Conservation (phyloP, 2,329 filamentous ascomycete genomes). For the Albifimbria verrucaria region DNA sequence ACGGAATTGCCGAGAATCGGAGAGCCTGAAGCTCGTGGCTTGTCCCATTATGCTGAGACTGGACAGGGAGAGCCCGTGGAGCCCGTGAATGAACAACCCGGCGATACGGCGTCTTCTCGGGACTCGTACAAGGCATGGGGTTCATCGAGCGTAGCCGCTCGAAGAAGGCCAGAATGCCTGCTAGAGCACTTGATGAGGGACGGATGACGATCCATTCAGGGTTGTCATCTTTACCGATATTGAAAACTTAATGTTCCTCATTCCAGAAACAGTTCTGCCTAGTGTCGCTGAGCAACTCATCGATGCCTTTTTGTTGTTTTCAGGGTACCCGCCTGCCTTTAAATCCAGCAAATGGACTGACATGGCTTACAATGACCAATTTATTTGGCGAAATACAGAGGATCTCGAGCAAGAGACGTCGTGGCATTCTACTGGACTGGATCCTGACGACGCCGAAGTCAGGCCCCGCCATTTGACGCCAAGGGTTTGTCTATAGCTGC, state of each 20-base stretch:
- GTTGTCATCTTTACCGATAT: conserved; percentile 80
- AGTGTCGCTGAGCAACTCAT: conserved; percentile 48
- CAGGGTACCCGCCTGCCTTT: conserved; percentile 54
- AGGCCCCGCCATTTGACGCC: not conserved
- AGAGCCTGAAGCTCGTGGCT: conserved; percentile 68
- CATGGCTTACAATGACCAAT: conserved; percentile 27
- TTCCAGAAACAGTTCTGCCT: conserved; percentile 37
- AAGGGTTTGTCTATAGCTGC: not conserved
- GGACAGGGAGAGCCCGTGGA: conserved; percentile 39
- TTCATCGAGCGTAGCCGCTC: conserved; percentile 50
- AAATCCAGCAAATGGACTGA: conserved; percentile 23
- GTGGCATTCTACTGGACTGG: no score
- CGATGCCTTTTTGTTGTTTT: conserved; percentile 69
- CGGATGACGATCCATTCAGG: conserved; percentile 78
- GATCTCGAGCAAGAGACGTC: not conserved
- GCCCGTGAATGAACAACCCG: conserved; percentile 12
- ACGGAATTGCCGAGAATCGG: conserved; percentile 77
- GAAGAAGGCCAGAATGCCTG: conserved; percentile 55
- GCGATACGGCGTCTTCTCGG: conserved; percentile 22
- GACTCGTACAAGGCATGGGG: conserved; percentile 52
- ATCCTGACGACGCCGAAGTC: not conserved
- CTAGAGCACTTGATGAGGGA: conserved; percentile 72
- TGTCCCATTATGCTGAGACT: conserved; percentile 51
- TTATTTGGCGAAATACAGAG: conserved; percentile 10
- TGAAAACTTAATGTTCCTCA: conserved; percentile 53